A percentile compares a stretch with the other conserved stretches of the same genome.
These are phyloP conservation scores for Clavulina sp. DNA, from an alignment of 768 basidiomycete species.

Conservation along the genomic window DNA sequence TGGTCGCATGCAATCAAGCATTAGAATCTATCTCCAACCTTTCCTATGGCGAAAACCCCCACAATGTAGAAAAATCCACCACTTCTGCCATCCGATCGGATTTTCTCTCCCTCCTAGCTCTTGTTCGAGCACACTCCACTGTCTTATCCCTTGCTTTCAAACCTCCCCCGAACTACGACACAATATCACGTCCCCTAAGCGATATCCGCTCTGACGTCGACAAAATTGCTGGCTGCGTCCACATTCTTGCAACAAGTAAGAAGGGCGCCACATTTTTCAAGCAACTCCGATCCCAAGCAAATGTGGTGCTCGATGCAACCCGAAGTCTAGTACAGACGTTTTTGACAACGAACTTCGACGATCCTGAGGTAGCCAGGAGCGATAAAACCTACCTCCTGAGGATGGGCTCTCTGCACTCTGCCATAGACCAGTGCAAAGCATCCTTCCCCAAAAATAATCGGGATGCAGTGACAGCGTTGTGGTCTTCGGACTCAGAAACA, in stretches of 20 bases:
- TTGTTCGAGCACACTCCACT: constrained; percentile 6
- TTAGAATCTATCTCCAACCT: no score
- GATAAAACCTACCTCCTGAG: constrained; percentile 7
- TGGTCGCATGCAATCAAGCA: no score
- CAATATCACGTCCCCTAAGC: constrained; percentile 3
- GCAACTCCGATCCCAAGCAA: constrained; percentile 8
- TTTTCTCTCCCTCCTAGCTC: constrained; percentile 10
- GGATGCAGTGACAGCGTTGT: constrained; percentile 5
- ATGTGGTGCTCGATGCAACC: constrained; percentile 9
- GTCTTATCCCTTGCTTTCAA: constrained; percentile 10
- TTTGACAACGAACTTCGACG: no score
- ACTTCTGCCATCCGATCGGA: no score
- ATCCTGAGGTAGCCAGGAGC: background rate
- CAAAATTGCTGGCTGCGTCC: constrained; percentile 6
- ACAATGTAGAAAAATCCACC: no score
- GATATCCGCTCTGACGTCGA: constrained; percentile 4
- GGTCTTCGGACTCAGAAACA: constrained; percentile 6
- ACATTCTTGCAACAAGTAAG: background rate
- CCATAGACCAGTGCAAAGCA: constrained; percentile 6
- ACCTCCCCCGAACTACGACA: constrained; percentile 4
- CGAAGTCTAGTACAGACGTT: background rate
- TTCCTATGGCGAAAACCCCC: no score
- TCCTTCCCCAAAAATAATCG: constrained; percentile 4
- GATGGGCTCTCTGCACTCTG: constrained; percentile 4
- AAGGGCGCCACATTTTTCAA: constrained; percentile 6